These are phyloP conservation scores for Trametes versicolor DNA, from an alignment of 1,284 basidiomycete genomes.

Conservation along the genomic window DNA sequence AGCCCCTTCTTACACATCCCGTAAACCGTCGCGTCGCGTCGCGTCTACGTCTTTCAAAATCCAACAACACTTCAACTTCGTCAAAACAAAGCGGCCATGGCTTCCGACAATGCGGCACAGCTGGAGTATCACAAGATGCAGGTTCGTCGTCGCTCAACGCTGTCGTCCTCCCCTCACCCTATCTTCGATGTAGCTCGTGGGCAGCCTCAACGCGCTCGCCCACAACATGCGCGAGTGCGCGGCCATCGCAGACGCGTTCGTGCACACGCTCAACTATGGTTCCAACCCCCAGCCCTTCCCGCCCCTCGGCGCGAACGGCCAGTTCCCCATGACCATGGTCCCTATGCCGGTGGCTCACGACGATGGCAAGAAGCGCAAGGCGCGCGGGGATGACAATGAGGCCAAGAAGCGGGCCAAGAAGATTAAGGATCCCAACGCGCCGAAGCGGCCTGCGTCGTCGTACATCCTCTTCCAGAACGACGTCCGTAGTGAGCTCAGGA, in stretches of 20 bases:
- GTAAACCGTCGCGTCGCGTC: conserved; percentile 44
- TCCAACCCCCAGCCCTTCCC: conserved; percentile 25
- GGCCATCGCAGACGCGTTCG: conserved; percentile 62
- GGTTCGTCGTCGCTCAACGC: conserved; percentile 45
- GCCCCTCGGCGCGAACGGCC: conserved; percentile 35
- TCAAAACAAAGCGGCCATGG: conserved; percentile 48
- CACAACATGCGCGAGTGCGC: conserved; percentile 69
- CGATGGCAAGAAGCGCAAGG: conserved; percentile 61
- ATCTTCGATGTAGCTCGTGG: conserved; percentile 53
- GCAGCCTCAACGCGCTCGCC: conserved; percentile 62
- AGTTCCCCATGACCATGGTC: conserved; percentile 35
- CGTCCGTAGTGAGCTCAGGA: conserved; percentile 78
- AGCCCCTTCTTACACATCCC: conserved; percentile 37
- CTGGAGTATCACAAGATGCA: conserved; percentile 59
- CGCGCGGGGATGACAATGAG: conserved; percentile 51
- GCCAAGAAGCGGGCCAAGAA: conserved; percentile 64
- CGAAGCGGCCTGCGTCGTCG: conserved; percentile 93
- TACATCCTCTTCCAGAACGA: conserved; percentile 98
- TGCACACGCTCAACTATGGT: conserved; percentile 40
- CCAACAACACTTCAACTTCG: conserved; percentile 16
- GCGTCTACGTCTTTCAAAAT: conserved; percentile 32
- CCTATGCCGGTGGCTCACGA: conserved; percentile 42
- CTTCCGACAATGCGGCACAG: conserved; percentile 48
- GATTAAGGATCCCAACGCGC: conserved; percentile 90
- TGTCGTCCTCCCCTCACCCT: conserved; percentile 20